These are phyloP conservation scores for Periconia sp. DNA, from an alignment of 2,329 filamentous ascomycete genomes.

Conservation along the genomic window DNA sequence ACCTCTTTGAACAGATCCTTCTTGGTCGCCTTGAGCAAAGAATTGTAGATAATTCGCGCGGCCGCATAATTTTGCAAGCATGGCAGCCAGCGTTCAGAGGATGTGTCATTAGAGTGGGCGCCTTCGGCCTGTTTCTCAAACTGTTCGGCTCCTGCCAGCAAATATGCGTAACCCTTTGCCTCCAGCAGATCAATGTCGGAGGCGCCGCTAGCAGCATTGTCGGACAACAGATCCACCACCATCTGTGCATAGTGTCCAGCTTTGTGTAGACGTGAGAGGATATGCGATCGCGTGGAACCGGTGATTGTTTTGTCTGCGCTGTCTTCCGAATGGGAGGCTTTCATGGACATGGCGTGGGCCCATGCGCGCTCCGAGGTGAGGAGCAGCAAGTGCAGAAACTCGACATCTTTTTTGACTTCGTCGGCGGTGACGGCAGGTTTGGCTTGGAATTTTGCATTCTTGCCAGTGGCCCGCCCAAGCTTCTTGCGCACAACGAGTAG, in stretches of 20 bases:
- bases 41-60: slow-evolving; percentile 79
- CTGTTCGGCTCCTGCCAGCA: slow-evolving; percentile 73
- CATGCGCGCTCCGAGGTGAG: slow-evolving; percentile 88
- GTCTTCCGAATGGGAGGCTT: slow-evolving; percentile 76
- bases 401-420: slow-evolving; percentile 72
- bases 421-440: slow-evolving; percentile 72
- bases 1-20: slow-evolving; percentile 85
- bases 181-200: slow-evolving; percentile 75
- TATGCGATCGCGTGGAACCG: slow-evolving; percentile 80
- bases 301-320: slow-evolving; percentile 71
- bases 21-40: slow-evolving; percentile 66
- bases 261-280: slow-evolving; percentile 84
- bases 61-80: slow-evolving; percentile 77
- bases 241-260: slow-evolving; percentile 70
- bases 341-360: slow-evolving; percentile 96
- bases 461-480: slow-evolving; percentile 79
- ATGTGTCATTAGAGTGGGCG: slow-evolving; percentile 38
- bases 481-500: slow-evolving; percentile 83
- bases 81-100: slow-evolving; percentile 67
- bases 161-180: slow-evolving; percentile 78
- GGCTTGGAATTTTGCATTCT: slow-evolving; percentile 80
- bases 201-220: slow-evolving; percentile 65
- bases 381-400: slow-evolving; percentile 67
- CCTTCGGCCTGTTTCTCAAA: slow-evolving; percentile 77
- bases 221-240: slow-evolving; percentile 67